A percentile compares a stretch with the other conserved stretches of the same genome.
Conservation (phyloP, 106 monocot genomes). For the Allium fistulosum region DNA sequence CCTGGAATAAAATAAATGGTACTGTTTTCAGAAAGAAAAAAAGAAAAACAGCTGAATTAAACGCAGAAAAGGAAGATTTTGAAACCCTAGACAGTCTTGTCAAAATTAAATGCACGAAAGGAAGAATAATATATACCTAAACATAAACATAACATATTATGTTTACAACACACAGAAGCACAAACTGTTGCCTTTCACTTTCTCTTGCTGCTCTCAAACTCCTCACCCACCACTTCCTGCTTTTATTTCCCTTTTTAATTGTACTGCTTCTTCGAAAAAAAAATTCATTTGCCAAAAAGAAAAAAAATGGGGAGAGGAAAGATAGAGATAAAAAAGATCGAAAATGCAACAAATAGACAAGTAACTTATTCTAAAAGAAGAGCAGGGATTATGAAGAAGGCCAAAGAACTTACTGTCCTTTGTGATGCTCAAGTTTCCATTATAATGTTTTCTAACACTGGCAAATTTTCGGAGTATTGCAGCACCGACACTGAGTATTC, state of each 20-base stretch:
- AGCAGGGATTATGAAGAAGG: constrained; percentile 83
- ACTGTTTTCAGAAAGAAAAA: no score
- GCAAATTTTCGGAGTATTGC: constrained; percentile 76
- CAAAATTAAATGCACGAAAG: no score
- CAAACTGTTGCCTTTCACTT: neutral
- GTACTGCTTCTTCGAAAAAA: neutral
- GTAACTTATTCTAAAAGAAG: constrained; percentile 93
- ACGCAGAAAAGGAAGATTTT: no score
- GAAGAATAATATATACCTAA: neutral
- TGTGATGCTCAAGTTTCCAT: constrained; percentile 79
- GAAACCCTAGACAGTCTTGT: no score
- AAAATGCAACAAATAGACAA: constrained; percentile 87
- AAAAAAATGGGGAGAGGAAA: constrained; percentile 68
- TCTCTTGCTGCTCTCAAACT: neutral
- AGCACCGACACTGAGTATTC: constrained; percentile 71
- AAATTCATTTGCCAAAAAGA: constrained; percentile 1
- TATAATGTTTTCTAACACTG: constrained; percentile 80
- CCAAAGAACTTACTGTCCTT: constrained; percentile 79
- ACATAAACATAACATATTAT: neutral
- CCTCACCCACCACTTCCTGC: constrained; percentile 4
- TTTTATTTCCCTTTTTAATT: neutral
- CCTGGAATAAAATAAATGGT: no score
- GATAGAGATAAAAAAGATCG: constrained; percentile 95
- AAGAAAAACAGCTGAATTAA: no score
- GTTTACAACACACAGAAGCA: neutral